Base-by-base conservation (phyloP, 2,329 filamentous ascomycete genomes). In the Calonectria henricotiae region DNA sequence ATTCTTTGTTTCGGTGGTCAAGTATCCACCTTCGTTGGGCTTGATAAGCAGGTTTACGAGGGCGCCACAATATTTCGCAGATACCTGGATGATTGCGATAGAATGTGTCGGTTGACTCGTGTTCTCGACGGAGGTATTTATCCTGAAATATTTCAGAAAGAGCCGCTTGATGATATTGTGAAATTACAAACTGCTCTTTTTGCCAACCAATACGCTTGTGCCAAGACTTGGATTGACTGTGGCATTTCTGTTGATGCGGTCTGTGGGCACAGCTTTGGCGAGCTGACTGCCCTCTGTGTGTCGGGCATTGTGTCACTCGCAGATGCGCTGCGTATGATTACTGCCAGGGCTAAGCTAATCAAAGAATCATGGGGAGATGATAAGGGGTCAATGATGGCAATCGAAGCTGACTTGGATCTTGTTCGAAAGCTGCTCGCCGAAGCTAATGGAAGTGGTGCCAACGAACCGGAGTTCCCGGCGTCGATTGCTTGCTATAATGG, bases 401-500 rank as follows among this genome's bases (percentile, higher is more conserved):
- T 54, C 20, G 47, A 54, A 15, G 15, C 7, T 20, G 47, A 54
- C 8, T 17, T 54, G 17, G 47, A 17, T 0, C n/a, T 5, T 17
- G 27, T 54, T 3, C 27, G 35, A 27, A 30, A 54, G 7, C 47
- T 54, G 17, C 15, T 54, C 17, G 27, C 15, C 17, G 15, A 54
- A 17, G n/a, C 47, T 4, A 54, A 54, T 17, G 47, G 17, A n/a
- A 20, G 27, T 32, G 17, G 2, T 8, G 1, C 47, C 47, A 0
- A 27, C 35, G 17, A 54, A 35, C 11, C n/a, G n/a, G n/a, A n/a
- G n/a, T n/a, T n/a, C n/a, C n/a, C n/a, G n/a, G n/a, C n/a, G n/a
- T n/a, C n/a, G n/a, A 54, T 54, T 54, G 47, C 47, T 35, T 54
- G 47, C 23, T 54, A 32, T 17, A 54, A 54, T 9, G 47, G 47